Conservation (phyloP, 495 filamentous ascomycete species). For the Poronia punctata region DNA sequence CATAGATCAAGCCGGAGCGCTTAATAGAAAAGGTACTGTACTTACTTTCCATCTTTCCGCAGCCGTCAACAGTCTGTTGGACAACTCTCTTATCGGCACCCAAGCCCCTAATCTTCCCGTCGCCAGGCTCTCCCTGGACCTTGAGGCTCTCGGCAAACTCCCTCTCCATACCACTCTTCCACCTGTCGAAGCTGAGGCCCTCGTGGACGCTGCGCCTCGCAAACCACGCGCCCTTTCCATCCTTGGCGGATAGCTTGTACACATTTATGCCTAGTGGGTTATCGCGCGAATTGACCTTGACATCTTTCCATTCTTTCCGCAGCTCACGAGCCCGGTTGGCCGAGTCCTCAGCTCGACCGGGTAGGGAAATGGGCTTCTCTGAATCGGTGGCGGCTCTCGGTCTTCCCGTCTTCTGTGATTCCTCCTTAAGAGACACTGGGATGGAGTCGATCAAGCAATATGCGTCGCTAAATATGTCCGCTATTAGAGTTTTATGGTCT, state of each 20-base stretch:
- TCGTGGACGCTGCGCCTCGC: conserved; percentile 77
- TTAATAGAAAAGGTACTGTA: conserved; percentile 1
- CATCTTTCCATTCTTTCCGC: conserved; percentile 79
- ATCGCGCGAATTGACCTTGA: conserved; percentile 61
- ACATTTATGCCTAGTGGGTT: conserved; percentile 71
- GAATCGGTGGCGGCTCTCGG: conserved; percentile 27
- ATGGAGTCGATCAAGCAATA: conserved; percentile 72
- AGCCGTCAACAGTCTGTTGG: conserved; percentile 42
- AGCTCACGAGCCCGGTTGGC: conserved; percentile 31
- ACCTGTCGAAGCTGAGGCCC: conserved; percentile 60
- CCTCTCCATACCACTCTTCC: conserved; percentile 47
- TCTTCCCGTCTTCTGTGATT: conserved; percentile 20
- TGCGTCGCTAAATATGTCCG: conserved; percentile 53
- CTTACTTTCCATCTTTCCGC: conserved; percentile 54
- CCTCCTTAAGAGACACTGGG: conserved; percentile 30
- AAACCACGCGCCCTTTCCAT: conserved; percentile 87
- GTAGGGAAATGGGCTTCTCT: conserved; percentile 11
- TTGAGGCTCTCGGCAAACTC: conserved; percentile 61
- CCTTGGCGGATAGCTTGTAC: conserved; percentile 71
- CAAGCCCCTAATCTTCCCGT: conserved; percentile 73
- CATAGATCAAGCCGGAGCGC: no score
- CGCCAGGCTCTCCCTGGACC: conserved; percentile 52
- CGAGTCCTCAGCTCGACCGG: conserved; percentile 17
- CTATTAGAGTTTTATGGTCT: conserved; percentile 49
- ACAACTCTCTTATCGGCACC: conserved; percentile 71